phyloP scores from a whole-genome alignment of 805 yeast genomes.

The Saccharomycopsis synnaedendra region DNA sequence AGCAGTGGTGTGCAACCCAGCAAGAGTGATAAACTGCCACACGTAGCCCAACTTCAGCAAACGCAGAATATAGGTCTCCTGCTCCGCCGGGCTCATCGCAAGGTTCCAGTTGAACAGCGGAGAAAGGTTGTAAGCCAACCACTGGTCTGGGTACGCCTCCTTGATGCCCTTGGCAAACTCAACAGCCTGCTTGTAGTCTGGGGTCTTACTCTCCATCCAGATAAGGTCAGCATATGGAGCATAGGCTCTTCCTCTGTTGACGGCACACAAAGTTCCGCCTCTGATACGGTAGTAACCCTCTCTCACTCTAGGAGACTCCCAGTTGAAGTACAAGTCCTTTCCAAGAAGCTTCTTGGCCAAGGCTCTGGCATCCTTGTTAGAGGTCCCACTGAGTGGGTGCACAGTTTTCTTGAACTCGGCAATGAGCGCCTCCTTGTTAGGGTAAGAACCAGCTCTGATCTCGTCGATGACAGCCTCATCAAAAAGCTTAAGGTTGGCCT shows the following conservation, averaged over 20 bases:
- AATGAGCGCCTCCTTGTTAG: conserved; percentile 54
- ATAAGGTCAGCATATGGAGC: conserved; percentile 92
- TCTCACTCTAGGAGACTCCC: conserved; percentile 92
- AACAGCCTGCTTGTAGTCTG: conserved; percentile 86
- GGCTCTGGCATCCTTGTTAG: conserved; percentile 70
- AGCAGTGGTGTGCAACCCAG: conserved; percentile 94
- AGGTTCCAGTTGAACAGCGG: conserved; percentile 98
- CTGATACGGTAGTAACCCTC: conserved; percentile 94
- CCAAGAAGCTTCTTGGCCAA: conserved; percentile 56
- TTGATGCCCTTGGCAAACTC: conserved; percentile 91
- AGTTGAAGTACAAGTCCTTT: conserved; percentile 76
- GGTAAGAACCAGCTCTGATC: conserved; percentile 46
- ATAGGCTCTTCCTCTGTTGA: conserved; percentile 90
- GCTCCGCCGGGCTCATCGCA: conserved; percentile 82
- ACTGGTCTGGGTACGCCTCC: conserved; percentile 71
- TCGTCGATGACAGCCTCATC: conserved; percentile 85
- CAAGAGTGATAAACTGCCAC: conserved; percentile 96
- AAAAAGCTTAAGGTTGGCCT: conserved; percentile 80
- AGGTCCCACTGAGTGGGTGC: conserved; percentile 62
- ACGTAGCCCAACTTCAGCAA: conserved; percentile 83
- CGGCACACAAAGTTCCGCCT: conserved; percentile 97
- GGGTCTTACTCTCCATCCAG: conserved; percentile 97
- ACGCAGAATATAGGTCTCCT: conserved; percentile 80
- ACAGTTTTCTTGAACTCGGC: conserved; percentile 55
- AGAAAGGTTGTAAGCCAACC: conserved; percentile 94